Evolutionary conservation across 2,329 filamentous ascomycete genomes (phyloP), one percentile per base, ranked within the genome.

Genomic region (Aspergillus sp.): DNA sequence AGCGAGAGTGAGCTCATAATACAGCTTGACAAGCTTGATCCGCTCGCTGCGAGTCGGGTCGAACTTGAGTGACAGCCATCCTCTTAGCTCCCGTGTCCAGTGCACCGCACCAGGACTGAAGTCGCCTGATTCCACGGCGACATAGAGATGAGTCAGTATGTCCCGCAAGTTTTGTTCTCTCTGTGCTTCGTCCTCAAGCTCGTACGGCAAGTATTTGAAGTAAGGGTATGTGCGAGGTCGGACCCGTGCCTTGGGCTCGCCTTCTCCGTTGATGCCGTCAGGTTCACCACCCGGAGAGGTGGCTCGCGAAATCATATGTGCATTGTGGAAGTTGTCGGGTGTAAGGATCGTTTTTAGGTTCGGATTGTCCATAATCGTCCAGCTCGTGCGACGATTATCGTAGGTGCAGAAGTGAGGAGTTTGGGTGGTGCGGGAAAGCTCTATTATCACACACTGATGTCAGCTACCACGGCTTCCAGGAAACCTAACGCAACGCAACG

Each of bases 41-140:
- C 96, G 86, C 68, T 93, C 88, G 74, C 90, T 89, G 70, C 91
- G 88, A 52, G 92, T 92, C 75, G 97, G 92, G 80, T 99, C 94
- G 75, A 99, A 99, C 83, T 99, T 99, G 78, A 99, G 87, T 57
- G 90, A 91, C 68, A 99, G 84, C 95, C 96, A 99, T 78, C 91
- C 92, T 74, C 93, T 88, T 52, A 99, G 89, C 85, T 99, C 95
- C 68, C 94, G 89, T 17, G 95, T 97, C 95, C 95, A 99, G 79
- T 99, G 94, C 64, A 97, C 84, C 30, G 94, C 95, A 38, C 95
- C 95, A 0, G 94, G 92, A 25, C 91, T 89, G 78, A 98, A 98
- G 78, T 99, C 95, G 67, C 97, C 93, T 3, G 95, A 90, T 74
- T 93, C 90, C 66, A 99, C 84, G 60, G 94, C 87, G 69, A 97